Evolutionary conservation across 495 filamentous ascomycete genomes (phyloP), one percentile per base, ranked within the genome.

Genomic region (Gamarada debralockiae): DNA sequence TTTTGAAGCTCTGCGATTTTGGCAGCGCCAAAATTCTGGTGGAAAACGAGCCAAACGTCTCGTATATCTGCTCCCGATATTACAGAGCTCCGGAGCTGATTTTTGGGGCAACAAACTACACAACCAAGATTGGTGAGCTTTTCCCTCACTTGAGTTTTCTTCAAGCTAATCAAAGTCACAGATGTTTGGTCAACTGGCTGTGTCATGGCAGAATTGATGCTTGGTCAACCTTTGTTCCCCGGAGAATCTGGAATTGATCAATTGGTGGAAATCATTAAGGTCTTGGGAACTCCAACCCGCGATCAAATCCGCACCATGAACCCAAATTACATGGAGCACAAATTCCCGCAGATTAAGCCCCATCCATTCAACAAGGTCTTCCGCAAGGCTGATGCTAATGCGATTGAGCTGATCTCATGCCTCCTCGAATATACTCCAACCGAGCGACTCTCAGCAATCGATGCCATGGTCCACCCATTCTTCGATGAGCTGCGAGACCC

Each of bases 221-320:
- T 99, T 53, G 95, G 93, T 23, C 93, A 99, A 72, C 93, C 93
- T 21, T 77, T 99, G 56, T 99, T 97, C 78, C 93, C 93, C n/a
- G 93, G 93, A 62, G 93, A 98, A 68, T 97, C 93, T 15, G 93
- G 93, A 51, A 98, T 98, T 68, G 93, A 98, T 68, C 93, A 99
- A 67, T 79, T 97, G 29, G 93, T 99, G 20, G 93, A 99, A 70
- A 97, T 99, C 65, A 99, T 99, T 80, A 99, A 97, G 74, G 93
- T 99, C 49, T 78, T 99, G 50, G 93, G 93, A 20, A 99, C 93
- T 14, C 93, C 95, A 13, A 97, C 93, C n/a, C 79, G 93, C 18
- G 93, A 99, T 61, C 93, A 99, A 63, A 99, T 99, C 64, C 89
- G 93, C 49, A 99, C 93, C 42, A 99, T 99, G 95, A 99, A 99